phyloP scores from a whole-genome alignment of 805 yeast species.

The Monosporozyma siamensis region DNA sequence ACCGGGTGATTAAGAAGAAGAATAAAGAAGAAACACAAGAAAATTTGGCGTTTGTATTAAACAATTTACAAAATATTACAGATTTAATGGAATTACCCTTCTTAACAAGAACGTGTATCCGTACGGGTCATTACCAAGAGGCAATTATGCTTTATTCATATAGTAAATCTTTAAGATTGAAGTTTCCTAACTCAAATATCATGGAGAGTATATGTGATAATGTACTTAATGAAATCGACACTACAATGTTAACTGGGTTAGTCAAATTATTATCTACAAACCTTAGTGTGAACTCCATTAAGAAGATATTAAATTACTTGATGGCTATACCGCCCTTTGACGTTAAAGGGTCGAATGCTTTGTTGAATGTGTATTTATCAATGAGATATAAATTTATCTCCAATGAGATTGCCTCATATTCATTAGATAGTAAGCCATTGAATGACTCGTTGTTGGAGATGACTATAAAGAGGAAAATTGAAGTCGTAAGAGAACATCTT shows the following conservation, averaged over 20 bases:
- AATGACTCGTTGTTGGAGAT: constrained; percentile 21
- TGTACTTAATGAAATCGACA: constrained; percentile 26
- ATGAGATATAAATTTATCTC: constrained; percentile 62
- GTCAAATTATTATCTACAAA: constrained; percentile 64
- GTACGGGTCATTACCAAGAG: constrained; percentile 80
- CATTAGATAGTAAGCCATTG: constrained; percentile 9
- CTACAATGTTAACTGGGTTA: constrained; percentile 61
- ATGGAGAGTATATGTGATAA: constrained; percentile 24
- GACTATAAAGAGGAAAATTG: constrained; percentile 62
- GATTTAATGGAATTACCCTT: constrained; percentile 82
- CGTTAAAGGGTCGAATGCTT: constrained; percentile 22
- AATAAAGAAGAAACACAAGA: constrained; percentile 7
- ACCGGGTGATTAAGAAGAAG: constrained; percentile 10
- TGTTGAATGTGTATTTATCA: constrained; percentile 51
- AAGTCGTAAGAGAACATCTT: constrained; percentile 66
- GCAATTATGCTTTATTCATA: constrained; percentile 77
- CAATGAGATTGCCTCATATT: constrained; percentile 43
- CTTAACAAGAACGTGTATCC: constrained; percentile 71
- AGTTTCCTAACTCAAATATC: constrained; percentile 44
- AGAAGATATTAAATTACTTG: constrained; percentile 70
- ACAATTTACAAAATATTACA: constrained; percentile 59
- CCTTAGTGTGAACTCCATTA: constrained; percentile 64
- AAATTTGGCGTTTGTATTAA: constrained; percentile 35
- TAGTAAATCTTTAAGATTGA: constrained; percentile 53
- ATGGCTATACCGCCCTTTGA: constrained; percentile 52